Evolutionary conservation across 176 grass and related monocot species (phyloP), one percentile per base, ranked within the genome.

Genomic region (Aegilops tauschii): DNA sequence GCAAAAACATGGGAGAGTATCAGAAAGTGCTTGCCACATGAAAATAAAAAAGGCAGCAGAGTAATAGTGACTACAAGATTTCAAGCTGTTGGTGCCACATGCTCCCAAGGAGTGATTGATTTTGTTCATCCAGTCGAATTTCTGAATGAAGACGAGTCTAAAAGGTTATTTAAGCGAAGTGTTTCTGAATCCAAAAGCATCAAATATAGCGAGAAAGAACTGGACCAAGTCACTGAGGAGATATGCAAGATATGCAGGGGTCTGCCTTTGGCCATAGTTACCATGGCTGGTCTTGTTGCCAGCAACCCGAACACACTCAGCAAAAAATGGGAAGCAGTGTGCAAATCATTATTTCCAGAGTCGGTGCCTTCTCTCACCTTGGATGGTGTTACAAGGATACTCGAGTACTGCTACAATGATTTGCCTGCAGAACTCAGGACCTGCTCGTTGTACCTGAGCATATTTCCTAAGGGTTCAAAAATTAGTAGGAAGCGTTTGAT

Each of bases 361-460:
- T 21, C 5, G 9, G 20, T 72, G 3, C 36, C 9, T 72, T 20
- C 35, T 39, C 68, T 71, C 1, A 39, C 68, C 35, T 0, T 39
- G 3, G 68, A 72, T 4, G 69, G 36, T 1, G 69, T 72, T 39
- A 72, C 69, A 25, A 72, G 69, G 21, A 78, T 78, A 35, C 73
- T 85, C 6, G n/a, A 76, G 0, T 21, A 50, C 1, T 84, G 82
- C 20, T 84, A 84, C 28, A 65, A 84, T 25, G 37, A 77, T 39
- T 56, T 77, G 3, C 73, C 73, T 9, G 18, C 73, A 1, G 61
- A 85, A 9, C 42, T 28, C 12, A 77, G 49, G 21, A 85, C 31
- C 23, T 85, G 83, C 32, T 5, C 65, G 0, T 2, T 86, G 2
- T 86, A 86, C 32, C 39, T 86, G 75, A 79, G 74, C 64, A 78